Base-by-base conservation (phyloP, 305 asterid genomes). In the Ilex paraguariensis region DNA sequence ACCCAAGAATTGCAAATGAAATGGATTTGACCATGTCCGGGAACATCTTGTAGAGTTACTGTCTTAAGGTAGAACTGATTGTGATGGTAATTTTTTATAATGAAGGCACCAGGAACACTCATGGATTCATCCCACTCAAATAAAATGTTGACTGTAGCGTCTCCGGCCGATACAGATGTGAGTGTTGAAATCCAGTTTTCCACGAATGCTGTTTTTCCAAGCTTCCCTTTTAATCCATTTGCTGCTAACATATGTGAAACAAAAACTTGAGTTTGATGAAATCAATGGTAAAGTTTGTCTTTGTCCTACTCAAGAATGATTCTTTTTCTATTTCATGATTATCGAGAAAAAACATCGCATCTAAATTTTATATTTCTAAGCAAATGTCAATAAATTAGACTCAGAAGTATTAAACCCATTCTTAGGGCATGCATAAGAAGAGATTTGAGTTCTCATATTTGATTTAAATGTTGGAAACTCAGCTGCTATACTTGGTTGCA, bases 1-100 rank as follows among this genome's bases (percentile, higher is more conserved):
- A 93, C 90, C 99, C 97, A 93, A 3, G 97, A 93, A 64, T 90
- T 82, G 77, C 99, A 93, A 64, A 73, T 74, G 30, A 90, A 93
- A 59, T 79, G 86, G 71, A 90, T 63, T 7, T 48, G 70, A 16
- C 87, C 94, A 2, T 86, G 87, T 2, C 85, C 89, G 4, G 91
- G 95, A 66, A 93, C 90, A 51, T 78, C 77, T 13, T 81, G 75
- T 50, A 93, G 69, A 61, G 86, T 75, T 57, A 93, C 70, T 10
- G 85, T 79, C 72, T 79, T 87, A 61, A 93, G 90, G 77, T 81
- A 93, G 52, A 93, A 79, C 71, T 90, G 85, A 33, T 79, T 74
- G n/a, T 82, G 94, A 74, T 93, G 97, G 56, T 82, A 61, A 80
- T 90, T 93, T 63, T 60, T 74, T 57, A 93, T 65, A 7, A 84